Percentiles rank a stretch among this genome's conserved stretches.
Evolutionary conservation across 1,284 basidiomycete species (phyloP).

Genomic region (Apiotrichum laibachii): DNA sequence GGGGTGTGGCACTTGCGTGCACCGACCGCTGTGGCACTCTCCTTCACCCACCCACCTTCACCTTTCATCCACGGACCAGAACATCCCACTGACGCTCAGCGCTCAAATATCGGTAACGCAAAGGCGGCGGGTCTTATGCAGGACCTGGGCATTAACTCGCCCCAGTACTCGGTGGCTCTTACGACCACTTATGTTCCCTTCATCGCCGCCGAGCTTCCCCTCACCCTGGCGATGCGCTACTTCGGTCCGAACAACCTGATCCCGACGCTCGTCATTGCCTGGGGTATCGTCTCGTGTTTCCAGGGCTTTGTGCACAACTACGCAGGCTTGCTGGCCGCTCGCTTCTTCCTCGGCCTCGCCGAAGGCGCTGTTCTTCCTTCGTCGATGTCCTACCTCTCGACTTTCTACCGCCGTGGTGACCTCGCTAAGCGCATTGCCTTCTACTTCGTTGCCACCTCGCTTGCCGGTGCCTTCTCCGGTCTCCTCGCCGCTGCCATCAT

Average conservation of each 20-base stretch:
- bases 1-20: too few relatives aligned
- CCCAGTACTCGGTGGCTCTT: constrained; percentile 32
- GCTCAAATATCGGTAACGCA: constrained; percentile 58
- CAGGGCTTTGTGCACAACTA: constrained; percentile 60
- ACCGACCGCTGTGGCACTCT: too few relatives aligned
- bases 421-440: constrained; percentile 56
- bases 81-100: constrained; percentile 5
- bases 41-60: too few relatives aligned
- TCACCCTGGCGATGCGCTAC: constrained; percentile 26
- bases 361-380: constrained; percentile 65
- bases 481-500: constrained; percentile 57
- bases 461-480: constrained; percentile 52
- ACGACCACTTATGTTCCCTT: constrained; percentile 36
- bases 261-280: constrained; percentile 58
- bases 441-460: constrained; percentile 58
- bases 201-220: constrained; percentile 31
- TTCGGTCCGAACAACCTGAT: constrained; percentile 45
- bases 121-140: constrained; percentile 58
- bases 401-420: constrained; percentile 57
- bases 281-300: constrained; percentile 62
- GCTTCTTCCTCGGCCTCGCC: constrained; percentile 63
- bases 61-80: too few relatives aligned
- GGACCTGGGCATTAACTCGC: constrained; percentile 33
- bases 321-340: constrained; percentile 61
- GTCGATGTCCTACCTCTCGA: constrained; percentile 53